Evolutionary conservation across 2,329 filamentous ascomycete species (phyloP).

Genomic region (Scedosporium dehoogii): DNA sequence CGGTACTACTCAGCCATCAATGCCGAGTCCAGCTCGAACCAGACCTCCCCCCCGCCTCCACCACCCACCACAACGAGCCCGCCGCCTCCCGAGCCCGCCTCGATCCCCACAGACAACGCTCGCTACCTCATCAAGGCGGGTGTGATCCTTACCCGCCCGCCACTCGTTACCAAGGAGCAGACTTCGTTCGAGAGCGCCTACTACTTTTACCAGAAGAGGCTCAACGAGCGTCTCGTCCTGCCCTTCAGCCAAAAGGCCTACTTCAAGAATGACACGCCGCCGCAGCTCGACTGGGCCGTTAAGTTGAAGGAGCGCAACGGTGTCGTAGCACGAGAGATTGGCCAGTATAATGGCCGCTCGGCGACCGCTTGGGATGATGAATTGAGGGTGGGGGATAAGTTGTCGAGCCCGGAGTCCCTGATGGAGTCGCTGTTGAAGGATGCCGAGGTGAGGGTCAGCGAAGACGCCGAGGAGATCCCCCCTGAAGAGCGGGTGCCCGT

Average conservation of each 20-base stretch:
- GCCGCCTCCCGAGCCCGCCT: slow-evolving; percentile 8
- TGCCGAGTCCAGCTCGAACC: slow-evolving; percentile 12
- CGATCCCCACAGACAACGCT: slow-evolving; percentile 7
- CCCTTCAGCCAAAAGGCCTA: slow-evolving; percentile 90
- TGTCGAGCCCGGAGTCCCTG: slow-evolving; percentile 54
- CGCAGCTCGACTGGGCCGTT: slow-evolving; percentile 80
- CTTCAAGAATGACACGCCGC: slow-evolving; percentile 82
- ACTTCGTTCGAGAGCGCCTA: slow-evolving; percentile 85
- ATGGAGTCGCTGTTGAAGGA: slow-evolving; percentile 64
- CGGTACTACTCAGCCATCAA: slow-evolving; percentile 22
- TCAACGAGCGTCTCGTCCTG: slow-evolving; percentile 83
- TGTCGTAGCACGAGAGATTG: slow-evolving; percentile 74
- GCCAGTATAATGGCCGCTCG: slow-evolving; percentile 64
- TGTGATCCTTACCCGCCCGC: slow-evolving; percentile 79
- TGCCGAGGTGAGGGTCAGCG: slow-evolving; percentile 54
- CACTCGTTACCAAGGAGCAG: slow-evolving; percentile 73
- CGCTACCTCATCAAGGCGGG: slow-evolving; percentile 48
- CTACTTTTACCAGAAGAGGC: slow-evolving; percentile 93
- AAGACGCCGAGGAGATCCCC: slow-evolving; percentile 49
- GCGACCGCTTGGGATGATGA: slow-evolving; percentile 85
- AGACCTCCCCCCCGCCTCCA: slow-evolving; percentile 12
- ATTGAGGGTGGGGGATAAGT: slow-evolving; percentile 61
- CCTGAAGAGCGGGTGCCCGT: slow-evolving; percentile 54
- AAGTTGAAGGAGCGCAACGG: slow-evolving; percentile 66
- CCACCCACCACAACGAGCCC: slow-evolving; percentile 11